Conservation (phyloP, 768 basidiomycete genomes). For the Rhodotorula sphaerocarpa region DNA sequence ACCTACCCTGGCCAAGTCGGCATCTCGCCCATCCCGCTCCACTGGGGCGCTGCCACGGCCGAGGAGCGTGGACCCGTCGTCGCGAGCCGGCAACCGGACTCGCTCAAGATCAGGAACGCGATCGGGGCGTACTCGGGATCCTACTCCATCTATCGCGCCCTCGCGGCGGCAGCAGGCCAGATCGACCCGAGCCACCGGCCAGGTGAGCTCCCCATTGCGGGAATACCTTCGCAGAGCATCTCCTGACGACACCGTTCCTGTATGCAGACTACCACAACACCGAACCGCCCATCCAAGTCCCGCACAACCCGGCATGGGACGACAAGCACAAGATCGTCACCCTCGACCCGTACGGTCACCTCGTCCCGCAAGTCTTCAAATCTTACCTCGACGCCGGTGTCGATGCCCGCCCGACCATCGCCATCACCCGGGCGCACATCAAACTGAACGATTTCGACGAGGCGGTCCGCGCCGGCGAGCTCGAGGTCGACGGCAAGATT, state of each 20-base stretch:
- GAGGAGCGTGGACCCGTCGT: constrained; percentile 72
- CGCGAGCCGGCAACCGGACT: constrained; percentile 57
- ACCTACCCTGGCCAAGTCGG: constrained; percentile 93
- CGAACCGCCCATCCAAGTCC: constrained; percentile 73
- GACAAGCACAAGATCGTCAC: constrained; percentile 73
- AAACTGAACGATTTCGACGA: constrained; percentile 91
- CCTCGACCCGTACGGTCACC: constrained; percentile 88
- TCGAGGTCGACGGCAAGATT: constrained; percentile 72
- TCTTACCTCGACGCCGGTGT: constrained; percentile 58
- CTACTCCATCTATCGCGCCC: constrained; percentile 88
- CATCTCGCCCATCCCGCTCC: constrained; percentile 66
- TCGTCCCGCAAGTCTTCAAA: constrained; percentile 65
- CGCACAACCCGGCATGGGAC: constrained; percentile 67
- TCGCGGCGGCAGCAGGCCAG: constrained; percentile 69
- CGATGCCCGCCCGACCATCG: constrained; percentile 85
- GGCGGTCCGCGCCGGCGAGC: constrained; percentile 59
- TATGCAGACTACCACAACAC: constrained; percentile 70
- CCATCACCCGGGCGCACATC: constrained; percentile 81
- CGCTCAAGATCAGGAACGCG: constrained; percentile 84
- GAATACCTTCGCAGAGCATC: too few species aligned
- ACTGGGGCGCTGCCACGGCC: constrained; percentile 69
- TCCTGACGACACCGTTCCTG: constrained; percentile 28
- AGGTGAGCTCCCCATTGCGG: constrained; percentile 31
- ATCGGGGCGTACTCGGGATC: constrained; percentile 88
- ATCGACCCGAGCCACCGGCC: constrained; percentile 43